Percentiles rank a stretch among this genome's conserved stretches.
Conservation (phyloP, 2,329 filamentous ascomycete genomes). For the Xylariaceae sp. region DNA sequence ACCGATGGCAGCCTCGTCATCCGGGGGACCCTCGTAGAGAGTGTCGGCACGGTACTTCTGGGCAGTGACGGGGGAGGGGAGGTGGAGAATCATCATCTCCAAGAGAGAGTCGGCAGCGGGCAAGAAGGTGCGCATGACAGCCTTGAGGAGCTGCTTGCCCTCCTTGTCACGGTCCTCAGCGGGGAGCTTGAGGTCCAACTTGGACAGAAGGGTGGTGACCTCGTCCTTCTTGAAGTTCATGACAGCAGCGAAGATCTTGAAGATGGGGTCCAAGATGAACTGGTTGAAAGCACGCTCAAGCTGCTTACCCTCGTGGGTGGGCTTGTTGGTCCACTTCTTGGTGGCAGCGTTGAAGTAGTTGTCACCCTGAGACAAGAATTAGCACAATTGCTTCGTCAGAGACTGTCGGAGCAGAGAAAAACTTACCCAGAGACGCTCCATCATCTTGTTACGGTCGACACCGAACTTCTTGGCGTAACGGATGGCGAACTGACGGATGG, state of each 20-base stretch:
- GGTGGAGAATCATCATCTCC: slow-evolving; percentile 99
- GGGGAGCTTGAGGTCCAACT: slow-evolving; percentile 91
- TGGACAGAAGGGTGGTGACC: slow-evolving; percentile 73
- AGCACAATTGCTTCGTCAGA: slow-evolving; percentile 23
- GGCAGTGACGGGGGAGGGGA: slow-evolving; percentile 91
- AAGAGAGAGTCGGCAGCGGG: slow-evolving; percentile 95
- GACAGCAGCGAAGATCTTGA: slow-evolving; percentile 94
- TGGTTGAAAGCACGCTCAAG: slow-evolving; percentile 99
- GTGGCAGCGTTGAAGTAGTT: slow-evolving; percentile 99
- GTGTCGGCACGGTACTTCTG: slow-evolving; percentile 98
- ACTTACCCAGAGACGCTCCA: slow-evolving; percentile 96
- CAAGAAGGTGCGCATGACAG: slow-evolving; percentile 97
- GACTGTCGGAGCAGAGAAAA: not conserved
- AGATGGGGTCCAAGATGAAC: slow-evolving; percentile 99
- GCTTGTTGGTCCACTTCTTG: slow-evolving; percentile 98
- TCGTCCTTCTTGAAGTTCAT: slow-evolving; percentile 99
- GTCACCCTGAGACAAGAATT: slow-evolving; percentile 58
- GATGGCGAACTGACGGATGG: slow-evolving; percentile 91
- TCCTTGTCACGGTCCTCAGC: slow-evolving; percentile 85
- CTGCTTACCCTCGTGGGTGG: slow-evolving; percentile 74
- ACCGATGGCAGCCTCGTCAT: slow-evolving; percentile 89
- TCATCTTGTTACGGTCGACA: slow-evolving; percentile 99
- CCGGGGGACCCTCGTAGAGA: slow-evolving; percentile 93
- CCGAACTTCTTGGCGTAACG: slow-evolving; percentile 99
- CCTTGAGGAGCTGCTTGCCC: slow-evolving; percentile 97